These are phyloP conservation scores for Trichoderma oligosporum DNA, from an alignment of 2,329 filamentous ascomycete species.

Conservation along the genomic window DNA sequence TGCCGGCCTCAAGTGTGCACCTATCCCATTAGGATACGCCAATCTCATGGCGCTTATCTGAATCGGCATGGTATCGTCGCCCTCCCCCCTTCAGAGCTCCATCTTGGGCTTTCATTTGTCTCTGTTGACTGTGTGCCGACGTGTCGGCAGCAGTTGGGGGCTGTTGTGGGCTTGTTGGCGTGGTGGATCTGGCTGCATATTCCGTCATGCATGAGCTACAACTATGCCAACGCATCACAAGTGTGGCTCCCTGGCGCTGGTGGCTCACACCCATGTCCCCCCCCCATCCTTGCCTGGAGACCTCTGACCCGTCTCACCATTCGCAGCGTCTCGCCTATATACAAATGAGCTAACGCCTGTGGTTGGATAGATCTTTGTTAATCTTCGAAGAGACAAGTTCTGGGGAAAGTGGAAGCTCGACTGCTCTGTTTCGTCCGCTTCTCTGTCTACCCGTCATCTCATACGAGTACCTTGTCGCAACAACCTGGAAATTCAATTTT, in stretches of 20 bases:
- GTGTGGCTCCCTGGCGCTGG: slow-evolving; percentile 31
- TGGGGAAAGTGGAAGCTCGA: slow-evolving; percentile 24
- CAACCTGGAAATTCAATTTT: neutral
- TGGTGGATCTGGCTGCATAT: slow-evolving; percentile 42
- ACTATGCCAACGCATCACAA: slow-evolving; percentile 38
- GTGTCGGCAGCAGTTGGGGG: slow-evolving; percentile 22
- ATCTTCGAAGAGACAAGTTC: slow-evolving; percentile 27
- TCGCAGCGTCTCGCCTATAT: slow-evolving; percentile 30
- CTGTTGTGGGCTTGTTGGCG: slow-evolving; percentile 21
- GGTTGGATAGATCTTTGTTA: slow-evolving; percentile 34
- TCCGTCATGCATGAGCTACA: slow-evolving; percentile 54
- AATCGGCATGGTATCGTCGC: slow-evolving; percentile 18
- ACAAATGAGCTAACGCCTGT: slow-evolving; percentile 35
- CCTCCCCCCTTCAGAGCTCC: slow-evolving; percentile 8
- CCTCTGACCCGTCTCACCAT: slow-evolving; percentile 25
- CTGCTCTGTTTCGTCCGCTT: slow-evolving; percentile 25
- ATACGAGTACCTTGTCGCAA: slow-evolving; percentile 16
- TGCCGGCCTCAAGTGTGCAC: neutral
- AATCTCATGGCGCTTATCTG: slow-evolving; percentile 20
- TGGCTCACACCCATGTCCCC: slow-evolving; percentile 21
- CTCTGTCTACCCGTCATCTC: slow-evolving; percentile 21
- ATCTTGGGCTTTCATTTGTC: slow-evolving; percentile 18
- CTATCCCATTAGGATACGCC: slow-evolving; percentile 7
- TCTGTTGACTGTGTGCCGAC: slow-evolving; percentile 15
- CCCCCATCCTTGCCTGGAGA: slow-evolving; percentile 25